phyloP scores from a whole-genome alignment of 1,284 basidiomycete species.

The Ceratobasidium sp. region DNA sequence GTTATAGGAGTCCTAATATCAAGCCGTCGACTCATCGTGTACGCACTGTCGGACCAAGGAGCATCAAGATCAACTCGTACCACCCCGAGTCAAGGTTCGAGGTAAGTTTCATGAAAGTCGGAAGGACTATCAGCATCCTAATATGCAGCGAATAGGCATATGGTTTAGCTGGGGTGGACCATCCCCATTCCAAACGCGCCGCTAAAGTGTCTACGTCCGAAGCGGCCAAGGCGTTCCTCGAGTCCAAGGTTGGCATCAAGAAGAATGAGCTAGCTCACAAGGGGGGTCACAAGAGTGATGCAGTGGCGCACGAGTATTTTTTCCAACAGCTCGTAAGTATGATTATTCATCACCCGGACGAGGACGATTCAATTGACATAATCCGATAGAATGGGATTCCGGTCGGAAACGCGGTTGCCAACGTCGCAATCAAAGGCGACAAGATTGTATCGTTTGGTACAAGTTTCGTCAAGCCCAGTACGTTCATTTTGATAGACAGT shows the following conservation, averaged over 20 bases:
- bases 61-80: conserved; percentile 29
- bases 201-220: conserved; percentile 48
- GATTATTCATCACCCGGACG: neutral
- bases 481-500: neutral
- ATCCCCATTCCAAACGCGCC: conserved; percentile 11
- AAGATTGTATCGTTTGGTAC: conserved; percentile 58
- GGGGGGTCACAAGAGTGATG: conserved; percentile 49
- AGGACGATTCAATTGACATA: neutral
- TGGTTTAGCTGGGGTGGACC: neutral
- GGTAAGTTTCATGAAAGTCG: neutral
- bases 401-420: conserved; percentile 58
- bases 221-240: conserved; percentile 50
- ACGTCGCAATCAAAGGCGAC: conserved; percentile 51
- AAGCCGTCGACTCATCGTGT: conserved; percentile 22
- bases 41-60: neutral
- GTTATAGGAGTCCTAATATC: no score
- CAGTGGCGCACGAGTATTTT: conserved; percentile 51
- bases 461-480: conserved; percentile 58
- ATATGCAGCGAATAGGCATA: neutral
- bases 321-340: conserved; percentile 52
- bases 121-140: no score
- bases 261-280: conserved; percentile 47
- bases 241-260: conserved; percentile 48
- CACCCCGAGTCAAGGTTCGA: conserved; percentile 29
- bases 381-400: conserved; percentile 54